Conservation (phyloP, 2,329 filamentous ascomycete species). For the Mariannaea elegans region DNA sequence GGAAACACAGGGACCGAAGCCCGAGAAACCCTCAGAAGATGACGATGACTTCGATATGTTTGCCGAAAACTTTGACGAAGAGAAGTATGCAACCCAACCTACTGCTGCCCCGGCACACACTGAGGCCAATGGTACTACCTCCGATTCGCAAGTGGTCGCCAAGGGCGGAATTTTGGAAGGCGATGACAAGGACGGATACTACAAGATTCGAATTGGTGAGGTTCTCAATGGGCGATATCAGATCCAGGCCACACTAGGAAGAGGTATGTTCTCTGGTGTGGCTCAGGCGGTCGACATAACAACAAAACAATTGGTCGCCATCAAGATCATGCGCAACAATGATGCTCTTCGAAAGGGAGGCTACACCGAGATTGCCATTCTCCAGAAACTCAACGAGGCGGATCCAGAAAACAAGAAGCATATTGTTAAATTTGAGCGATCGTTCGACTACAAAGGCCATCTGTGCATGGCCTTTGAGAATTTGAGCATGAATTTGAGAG, state of each 20-base stretch:
- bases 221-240: constrained; percentile 89
- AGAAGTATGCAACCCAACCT: constrained; percentile 67
- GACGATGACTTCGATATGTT: constrained; percentile 86
- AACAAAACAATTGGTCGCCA: constrained; percentile 81
- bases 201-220: constrained; percentile 93
- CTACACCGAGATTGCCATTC: constrained; percentile 91
- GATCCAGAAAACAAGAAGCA: constrained; percentile 93
- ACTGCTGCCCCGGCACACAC: constrained; percentile 45
- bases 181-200: constrained; percentile 94
- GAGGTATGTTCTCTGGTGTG: constrained; percentile 97
- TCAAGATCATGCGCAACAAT: constrained; percentile 98
- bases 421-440: constrained; percentile 84
- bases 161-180: constrained; percentile 87
- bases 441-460: constrained; percentile 94
- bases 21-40: constrained; percentile 48
- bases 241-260: constrained; percentile 85
- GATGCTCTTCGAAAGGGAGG: constrained; percentile 92
- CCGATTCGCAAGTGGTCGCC: constrained; percentile 66
- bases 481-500: constrained; percentile 89
- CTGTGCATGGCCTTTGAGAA: constrained; percentile 98
- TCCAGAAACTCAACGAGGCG: constrained; percentile 84
- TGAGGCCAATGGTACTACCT: constrained; percentile 56
- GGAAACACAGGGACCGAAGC: constrained; percentile 39
- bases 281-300: constrained; percentile 84
- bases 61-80: constrained; percentile 78